Conservation (phyloP, 2,329 filamentous ascomycete genomes). For the Claviceps sp. region DNA sequence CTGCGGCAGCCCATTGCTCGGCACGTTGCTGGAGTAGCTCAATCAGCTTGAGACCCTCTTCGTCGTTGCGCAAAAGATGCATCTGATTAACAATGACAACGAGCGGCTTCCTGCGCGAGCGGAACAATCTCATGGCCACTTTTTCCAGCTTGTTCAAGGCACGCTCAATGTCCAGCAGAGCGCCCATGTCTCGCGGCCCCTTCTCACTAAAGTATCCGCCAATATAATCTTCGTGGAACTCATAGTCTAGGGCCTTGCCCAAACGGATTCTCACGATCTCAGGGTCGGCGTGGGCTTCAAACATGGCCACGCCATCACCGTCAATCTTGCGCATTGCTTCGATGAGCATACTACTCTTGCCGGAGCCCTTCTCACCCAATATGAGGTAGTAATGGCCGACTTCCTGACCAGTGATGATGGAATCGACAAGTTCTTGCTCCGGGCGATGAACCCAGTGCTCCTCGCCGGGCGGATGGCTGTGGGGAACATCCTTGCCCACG, state of each 20-base stretch:
- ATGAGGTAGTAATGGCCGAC: conserved; percentile 82
- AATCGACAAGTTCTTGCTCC: conserved; percentile 70
- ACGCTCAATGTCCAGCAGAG: conserved; percentile 86
- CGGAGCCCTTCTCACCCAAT: conserved; percentile 89
- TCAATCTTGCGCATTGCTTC: conserved; percentile 90
- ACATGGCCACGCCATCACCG: conserved; percentile 83
- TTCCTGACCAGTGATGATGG: conserved; percentile 61
- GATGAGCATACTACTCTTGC: conserved; percentile 91
- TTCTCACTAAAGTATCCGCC: conserved; percentile 90
- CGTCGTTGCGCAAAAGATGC: conserved; percentile 81
- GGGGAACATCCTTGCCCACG: conserved; percentile 41
- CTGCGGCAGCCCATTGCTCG: conserved; percentile 89
- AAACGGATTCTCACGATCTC: conserved; percentile 91
- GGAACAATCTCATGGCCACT: conserved; percentile 63
- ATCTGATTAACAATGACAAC: conserved; percentile 92
- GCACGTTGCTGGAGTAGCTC: conserved; percentile 92
- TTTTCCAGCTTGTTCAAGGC: conserved; percentile 98
- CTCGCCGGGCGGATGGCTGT: conserved; percentile 24
- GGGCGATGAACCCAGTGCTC: conserved; percentile 63
- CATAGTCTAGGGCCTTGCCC: conserved; percentile 88
- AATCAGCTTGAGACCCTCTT: conserved; percentile 82
- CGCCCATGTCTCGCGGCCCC: conserved; percentile 81
- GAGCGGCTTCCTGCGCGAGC: conserved; percentile 51
- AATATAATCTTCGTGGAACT: conserved; percentile 96
- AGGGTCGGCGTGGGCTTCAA: conserved; percentile 87